Evolutionary conservation across 169 alveolate genomes (phyloP).

Genomic region (Hepatocystis sp.): DNA sequence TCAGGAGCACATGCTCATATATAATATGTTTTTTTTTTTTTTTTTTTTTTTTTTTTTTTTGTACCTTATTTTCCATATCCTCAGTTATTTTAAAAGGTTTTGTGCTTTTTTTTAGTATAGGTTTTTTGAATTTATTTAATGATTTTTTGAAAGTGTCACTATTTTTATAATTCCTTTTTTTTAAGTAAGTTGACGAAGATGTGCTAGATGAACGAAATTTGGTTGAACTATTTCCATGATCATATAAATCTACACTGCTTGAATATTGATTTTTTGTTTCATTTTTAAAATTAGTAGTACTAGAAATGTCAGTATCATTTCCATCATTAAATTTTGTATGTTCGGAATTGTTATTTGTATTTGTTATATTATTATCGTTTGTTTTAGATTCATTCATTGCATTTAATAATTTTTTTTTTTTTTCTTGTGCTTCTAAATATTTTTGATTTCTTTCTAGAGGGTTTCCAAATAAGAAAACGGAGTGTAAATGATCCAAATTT

Average conservation of each 20-base stretch:
- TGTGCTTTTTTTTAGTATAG: no score
- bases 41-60: no score
- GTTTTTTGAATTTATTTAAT: no score
- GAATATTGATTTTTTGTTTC: slow-evolving; percentile 9
- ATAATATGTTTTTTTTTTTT: no score
- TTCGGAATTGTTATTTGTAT: slow-evolving; percentile 12
- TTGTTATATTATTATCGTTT: no score
- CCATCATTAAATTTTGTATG: background rate
- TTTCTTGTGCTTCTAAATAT: no score
- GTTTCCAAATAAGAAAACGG: slow-evolving; percentile 69
- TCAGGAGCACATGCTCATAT: no score
- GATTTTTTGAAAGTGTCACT: no score
- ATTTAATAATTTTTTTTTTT: slow-evolving; percentile 3
- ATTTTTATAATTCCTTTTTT: no score
- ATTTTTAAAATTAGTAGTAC: slow-evolving; percentile 8
- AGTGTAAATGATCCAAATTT: slow-evolving; percentile 66
- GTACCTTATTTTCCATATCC: no score
- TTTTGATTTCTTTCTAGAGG: slow-evolving; percentile 75
- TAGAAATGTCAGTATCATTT: slow-evolving; percentile 9
- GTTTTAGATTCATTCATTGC: slow-evolving; percentile 10
- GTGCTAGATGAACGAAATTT: slow-evolving; percentile 19
- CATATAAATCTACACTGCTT: slow-evolving; percentile 9
- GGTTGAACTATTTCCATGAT: background rate
- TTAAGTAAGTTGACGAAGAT: background rate
- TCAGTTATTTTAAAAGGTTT: no score